A percentile compares a stretch with the other conserved stretches of the same genome.
Conservation (phyloP, 2,329 filamentous ascomycete species). For the Aspergillus tubingensis region DNA sequence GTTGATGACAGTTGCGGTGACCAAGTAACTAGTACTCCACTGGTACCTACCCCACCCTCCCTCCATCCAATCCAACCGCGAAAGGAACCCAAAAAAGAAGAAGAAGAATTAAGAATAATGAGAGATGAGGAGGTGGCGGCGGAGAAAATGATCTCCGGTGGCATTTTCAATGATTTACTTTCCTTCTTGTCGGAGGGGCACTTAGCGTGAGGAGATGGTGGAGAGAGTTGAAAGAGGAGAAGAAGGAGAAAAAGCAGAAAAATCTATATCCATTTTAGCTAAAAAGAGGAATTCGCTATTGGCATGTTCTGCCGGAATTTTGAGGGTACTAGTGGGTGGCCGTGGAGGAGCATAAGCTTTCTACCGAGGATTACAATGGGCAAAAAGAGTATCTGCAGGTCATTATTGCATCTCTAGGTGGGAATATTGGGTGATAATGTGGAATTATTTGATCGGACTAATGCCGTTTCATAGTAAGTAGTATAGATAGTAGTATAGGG, state of each 20-base stretch:
- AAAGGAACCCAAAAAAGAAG: neutral
- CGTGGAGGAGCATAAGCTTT: slow-evolving; percentile 4
- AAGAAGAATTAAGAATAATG: neutral
- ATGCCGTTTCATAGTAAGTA: neutral
- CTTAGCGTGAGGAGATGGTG: slow-evolving; percentile 6
- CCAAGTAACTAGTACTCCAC: neutral
- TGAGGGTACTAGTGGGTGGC: neutral
- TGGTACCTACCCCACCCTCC: slow-evolving; percentile 4
- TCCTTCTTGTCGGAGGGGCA: neutral
- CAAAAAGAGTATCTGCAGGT: neutral
- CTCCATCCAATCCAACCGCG: neutral
- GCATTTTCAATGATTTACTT: neutral
- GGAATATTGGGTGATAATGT: neutral
- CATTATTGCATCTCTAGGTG: neutral
- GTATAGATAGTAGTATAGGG: neutral
- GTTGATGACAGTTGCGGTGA: slow-evolving; percentile 11
- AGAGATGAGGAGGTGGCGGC: slow-evolving; percentile 5
- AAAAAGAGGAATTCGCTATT: neutral
- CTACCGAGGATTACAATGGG: neutral
- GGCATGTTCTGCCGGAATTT: neutral
- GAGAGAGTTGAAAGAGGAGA: neutral
- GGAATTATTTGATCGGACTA: neutral
- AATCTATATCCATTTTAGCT: neutral
- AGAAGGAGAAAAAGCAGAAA: neutral
- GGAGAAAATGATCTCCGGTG: neutral